Conservation (phyloP, 2,329 filamentous ascomycete species). For the Colletotrichum trifolii region DNA sequence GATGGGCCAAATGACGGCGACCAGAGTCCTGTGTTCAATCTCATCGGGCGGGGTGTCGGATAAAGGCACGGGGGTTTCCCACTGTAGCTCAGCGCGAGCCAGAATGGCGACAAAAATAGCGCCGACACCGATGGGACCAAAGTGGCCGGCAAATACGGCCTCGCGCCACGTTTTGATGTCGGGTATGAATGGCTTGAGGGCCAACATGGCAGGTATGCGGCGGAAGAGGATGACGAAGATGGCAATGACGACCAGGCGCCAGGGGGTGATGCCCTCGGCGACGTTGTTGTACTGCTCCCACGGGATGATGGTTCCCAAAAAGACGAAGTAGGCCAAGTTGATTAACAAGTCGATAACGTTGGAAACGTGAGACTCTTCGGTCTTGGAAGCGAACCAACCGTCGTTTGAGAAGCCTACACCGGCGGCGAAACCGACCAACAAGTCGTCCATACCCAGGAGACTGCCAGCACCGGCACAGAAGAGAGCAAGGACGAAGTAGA, state of each 20-base stretch:
- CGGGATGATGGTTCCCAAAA: conserved; percentile 95
- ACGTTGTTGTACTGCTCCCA: conserved; percentile 90
- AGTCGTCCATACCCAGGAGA: conserved; percentile 89
- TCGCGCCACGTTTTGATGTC: conserved; percentile 99
- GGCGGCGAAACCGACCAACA: conserved; percentile 92
- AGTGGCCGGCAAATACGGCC: conserved; percentile 95
- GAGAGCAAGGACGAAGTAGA: conserved; percentile 96
- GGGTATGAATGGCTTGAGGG: conserved; percentile 90
- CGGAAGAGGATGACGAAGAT: conserved; percentile 95
- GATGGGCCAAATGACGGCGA: conserved; percentile 94
- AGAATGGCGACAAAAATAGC: conserved; percentile 96
- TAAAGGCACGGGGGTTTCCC: conserved; percentile 78
- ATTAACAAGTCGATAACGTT: conserved; percentile 98
- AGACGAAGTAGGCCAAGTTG: conserved; percentile 98
- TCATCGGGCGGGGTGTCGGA: conserved; percentile 66
- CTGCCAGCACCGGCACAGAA: conserved; percentile 96
- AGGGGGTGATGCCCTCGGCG: conserved; percentile 80
- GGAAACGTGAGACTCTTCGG: conserved; percentile 97
- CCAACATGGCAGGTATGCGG: conserved; percentile 93
- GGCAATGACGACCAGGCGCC: conserved; percentile 94
- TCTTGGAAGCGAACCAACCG: conserved; percentile 98
- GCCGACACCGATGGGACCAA: conserved; percentile 96
- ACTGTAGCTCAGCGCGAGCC: conserved; percentile 90
- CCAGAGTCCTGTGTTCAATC: conserved; percentile 72
- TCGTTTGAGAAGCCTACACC: conserved; percentile 99